Conservation (phyloP, 805 yeast genomes). For the Hanseniaspora singularis region DNA sequence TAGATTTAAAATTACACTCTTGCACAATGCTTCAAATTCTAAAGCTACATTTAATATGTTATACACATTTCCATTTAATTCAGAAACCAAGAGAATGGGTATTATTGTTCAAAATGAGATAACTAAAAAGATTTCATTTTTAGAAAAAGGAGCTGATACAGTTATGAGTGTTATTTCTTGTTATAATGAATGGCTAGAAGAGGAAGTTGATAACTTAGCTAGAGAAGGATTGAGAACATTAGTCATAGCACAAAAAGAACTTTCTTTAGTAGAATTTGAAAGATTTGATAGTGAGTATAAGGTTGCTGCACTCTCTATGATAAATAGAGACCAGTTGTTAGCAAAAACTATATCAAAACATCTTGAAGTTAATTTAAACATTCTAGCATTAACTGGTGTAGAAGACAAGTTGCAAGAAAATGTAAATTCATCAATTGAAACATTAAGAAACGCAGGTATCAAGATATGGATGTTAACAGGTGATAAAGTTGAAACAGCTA, state of each 20-base stretch:
- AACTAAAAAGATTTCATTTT: constrained; percentile 51
- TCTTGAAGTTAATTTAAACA: constrained; percentile 72
- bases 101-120: constrained; percentile 52
- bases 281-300: constrained; percentile 54
- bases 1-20: constrained; percentile 55
- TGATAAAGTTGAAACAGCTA: constrained; percentile 96
- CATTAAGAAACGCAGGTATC: constrained; percentile 88
- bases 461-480: constrained; percentile 99
- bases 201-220: constrained; percentile 95
- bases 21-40: constrained; percentile 48
- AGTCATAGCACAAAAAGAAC: constrained; percentile 77
- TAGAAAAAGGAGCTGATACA: constrained; percentile 92
- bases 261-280: constrained; percentile 43
- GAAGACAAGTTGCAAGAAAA: constrained; percentile 88
- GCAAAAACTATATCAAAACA: constrained; percentile 52
- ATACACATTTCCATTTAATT: constrained; percentile 84
- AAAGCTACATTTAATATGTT: constrained; percentile 51
- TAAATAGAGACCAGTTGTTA: constrained; percentile 65
- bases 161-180: constrained; percentile 80
- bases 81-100: constrained; percentile 96
- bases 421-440: constrained; percentile 83
- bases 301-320: constrained; percentile 67
- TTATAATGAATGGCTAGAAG: constrained; percentile 90
- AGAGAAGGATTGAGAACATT: constrained; percentile 93
- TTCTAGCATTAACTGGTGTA: constrained; percentile 90